phyloP scores from a whole-genome alignment of 805 yeast species.

The Ogataea salicorniae region DNA sequence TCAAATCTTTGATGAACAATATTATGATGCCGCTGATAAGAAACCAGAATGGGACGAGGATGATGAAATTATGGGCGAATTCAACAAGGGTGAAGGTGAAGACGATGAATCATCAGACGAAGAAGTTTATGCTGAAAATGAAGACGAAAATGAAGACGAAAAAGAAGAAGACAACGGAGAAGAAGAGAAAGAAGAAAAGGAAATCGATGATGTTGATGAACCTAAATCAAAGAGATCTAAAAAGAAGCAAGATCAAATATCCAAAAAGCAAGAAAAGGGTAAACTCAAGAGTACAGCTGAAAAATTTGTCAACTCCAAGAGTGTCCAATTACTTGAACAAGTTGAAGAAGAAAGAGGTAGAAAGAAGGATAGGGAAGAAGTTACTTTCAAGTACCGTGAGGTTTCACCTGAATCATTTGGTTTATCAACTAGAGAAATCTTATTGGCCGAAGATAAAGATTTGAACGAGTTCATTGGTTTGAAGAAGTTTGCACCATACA shows the following conservation, averaged over 20 bases:
- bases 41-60: slow-evolving; percentile 69
- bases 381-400: slow-evolving; percentile 79
- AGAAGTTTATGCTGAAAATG: slow-evolving; percentile 34
- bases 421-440: slow-evolving; percentile 75
- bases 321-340: slow-evolving; percentile 60
- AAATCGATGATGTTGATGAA: slow-evolving; percentile 20
- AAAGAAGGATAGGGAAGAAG: slow-evolving; percentile 39
- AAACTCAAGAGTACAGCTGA: slow-evolving; percentile 64
- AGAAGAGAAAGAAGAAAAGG: slow-evolving; percentile 27
- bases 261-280: slow-evolving; percentile 57
- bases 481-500: slow-evolving; percentile 90
- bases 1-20: slow-evolving; percentile 80
- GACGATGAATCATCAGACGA: slow-evolving; percentile 28
- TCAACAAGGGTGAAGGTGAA: slow-evolving; percentile 18
- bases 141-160: slow-evolving; percentile 28
- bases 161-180: slow-evolving; percentile 20
- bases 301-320: slow-evolving; percentile 70
- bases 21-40: slow-evolving; percentile 49
- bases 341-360: slow-evolving; percentile 64
- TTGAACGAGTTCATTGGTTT: slow-evolving; percentile 82
- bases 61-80: slow-evolving; percentile 46
- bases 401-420: slow-evolving; percentile 95
- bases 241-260: slow-evolving; percentile 46
- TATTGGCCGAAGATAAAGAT: slow-evolving; percentile 82
- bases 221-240: slow-evolving; percentile 48